Percentiles rank a stretch among this genome's conserved stretches.
Evolutionary conservation across 805 yeast species (phyloP).

Genomic region (Kazachstania kunashirensis): DNA sequence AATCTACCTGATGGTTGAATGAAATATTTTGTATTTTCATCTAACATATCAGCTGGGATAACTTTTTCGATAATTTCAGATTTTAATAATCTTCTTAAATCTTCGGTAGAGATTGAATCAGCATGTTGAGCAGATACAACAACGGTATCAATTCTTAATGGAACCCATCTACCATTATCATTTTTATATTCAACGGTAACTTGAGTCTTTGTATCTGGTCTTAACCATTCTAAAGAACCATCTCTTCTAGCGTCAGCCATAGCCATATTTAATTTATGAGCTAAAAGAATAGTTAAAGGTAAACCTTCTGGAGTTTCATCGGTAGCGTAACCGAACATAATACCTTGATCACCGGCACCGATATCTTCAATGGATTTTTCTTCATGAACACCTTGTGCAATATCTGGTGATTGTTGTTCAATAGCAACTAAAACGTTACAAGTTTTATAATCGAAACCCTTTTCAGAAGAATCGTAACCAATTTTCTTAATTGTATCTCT

Average conservation of each 20-base stretch:
- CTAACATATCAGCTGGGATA: conserved; percentile 81
- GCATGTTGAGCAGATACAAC: conserved; percentile 98
- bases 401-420: conserved; percentile 98
- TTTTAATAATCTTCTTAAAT: conserved; percentile 68
- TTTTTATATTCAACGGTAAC: conserved; percentile 94
- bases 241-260: conserved; percentile 96
- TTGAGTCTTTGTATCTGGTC: conserved; percentile 99
- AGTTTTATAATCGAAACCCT: conserved; percentile 98
- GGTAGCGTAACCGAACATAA: conserved; percentile 99
- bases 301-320: conserved; percentile 97
- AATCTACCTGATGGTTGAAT: conserved; percentile 99
- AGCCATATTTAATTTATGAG: conserved; percentile 94
- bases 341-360: conserved; percentile 99
- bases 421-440: conserved; percentile 98
- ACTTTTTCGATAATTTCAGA: conserved; percentile 84
- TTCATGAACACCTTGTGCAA: conserved; percentile 98
- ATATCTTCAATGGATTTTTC: conserved; percentile 92
- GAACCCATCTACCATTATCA: conserved; percentile 91
- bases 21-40: conserved; percentile 93
- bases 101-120: conserved; percentile 89
- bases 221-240: conserved; percentile 89
- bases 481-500: conserved; percentile 98
- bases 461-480: conserved; percentile 91
- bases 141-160: conserved; percentile 93
- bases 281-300: conserved; percentile 87